These are phyloP conservation scores for Ceratobasidium sp. DNA, from an alignment of 1,284 basidiomycete species.

Conservation along the genomic window DNA sequence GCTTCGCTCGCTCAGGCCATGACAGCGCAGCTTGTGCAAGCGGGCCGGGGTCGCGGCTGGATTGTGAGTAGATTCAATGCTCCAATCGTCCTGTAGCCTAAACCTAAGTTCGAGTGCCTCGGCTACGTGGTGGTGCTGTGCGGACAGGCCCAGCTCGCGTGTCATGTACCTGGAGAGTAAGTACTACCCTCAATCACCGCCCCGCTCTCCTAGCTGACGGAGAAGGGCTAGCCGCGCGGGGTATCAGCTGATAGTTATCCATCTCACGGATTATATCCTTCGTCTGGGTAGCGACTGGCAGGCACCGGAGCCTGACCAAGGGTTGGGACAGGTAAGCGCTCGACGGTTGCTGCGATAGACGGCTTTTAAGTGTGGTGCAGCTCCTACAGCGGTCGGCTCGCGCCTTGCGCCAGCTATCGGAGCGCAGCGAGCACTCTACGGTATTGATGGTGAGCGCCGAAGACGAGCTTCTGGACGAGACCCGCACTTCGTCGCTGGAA, in stretches of 20 bases:
- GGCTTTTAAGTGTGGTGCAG: too few species aligned
- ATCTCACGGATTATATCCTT: background rate
- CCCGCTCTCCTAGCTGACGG: too few species aligned
- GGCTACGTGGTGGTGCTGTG: slow-evolving; percentile 3
- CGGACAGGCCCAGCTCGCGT: background rate
- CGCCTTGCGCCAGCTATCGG: background rate
- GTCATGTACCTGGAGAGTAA: background rate
- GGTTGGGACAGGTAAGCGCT: background rate
- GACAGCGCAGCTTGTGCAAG: background rate
- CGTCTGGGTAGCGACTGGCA: background rate
- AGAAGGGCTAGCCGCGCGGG: background rate
- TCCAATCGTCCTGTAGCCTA: too few species aligned
- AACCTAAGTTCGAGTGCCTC: background rate
- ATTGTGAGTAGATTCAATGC: background rate
- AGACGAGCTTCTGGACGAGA: slow-evolving; percentile 1
- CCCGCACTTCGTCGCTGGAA: background rate
- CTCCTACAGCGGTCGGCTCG: too few species aligned
- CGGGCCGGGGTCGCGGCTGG: background rate
- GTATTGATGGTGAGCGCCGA: slow-evolving; percentile 4
- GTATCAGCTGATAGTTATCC: background rate
- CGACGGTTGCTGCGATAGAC: too few species aligned
- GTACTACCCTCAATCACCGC: background rate
- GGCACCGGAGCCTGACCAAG: background rate
- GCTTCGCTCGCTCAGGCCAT: background rate
- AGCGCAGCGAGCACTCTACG: background rate